Evolutionary conservation across 2,329 filamentous ascomycete species (phyloP), one percentile per base, ranked within the genome.

Genomic region (Pyrenophora tritici-repentis): DNA sequence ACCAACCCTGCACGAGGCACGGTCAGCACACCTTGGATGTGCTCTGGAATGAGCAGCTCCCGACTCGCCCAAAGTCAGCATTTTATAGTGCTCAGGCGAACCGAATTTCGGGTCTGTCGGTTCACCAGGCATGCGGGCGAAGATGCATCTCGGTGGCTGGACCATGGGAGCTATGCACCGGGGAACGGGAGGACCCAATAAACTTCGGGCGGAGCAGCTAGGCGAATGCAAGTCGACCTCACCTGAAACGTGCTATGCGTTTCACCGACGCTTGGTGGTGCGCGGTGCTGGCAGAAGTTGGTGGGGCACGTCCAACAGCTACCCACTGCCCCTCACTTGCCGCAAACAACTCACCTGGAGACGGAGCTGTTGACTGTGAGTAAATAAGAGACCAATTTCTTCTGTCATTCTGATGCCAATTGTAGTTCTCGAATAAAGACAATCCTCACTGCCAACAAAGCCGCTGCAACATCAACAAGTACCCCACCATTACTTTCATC

Each of bases 191-290:
- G 46, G 45, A 33, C 34, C 42, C 45, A 47, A 47, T 47, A 22
- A 48, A 40, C 18, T 29, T 31, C 22, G 12, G 42, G 22, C 31
- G 18, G 44, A 39, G 32, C 17, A 32, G 35, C 13, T 39, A 51
- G 49, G 53, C 45, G 42, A 55, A 46, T 53, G 50, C 51, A 41
- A 39, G 50, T 39, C 18, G 39, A 44, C 55, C 47, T 51, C 43
- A 55, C 42, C 47, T 61, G 58, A 61, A 61, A 61, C 58, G 39
- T 50, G 58, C 45, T 46, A 43, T 45, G 43, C 32, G 53, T 56
- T 53, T 53, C 55, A 53, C 40, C 20, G 41, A 8, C 43, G 51
- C 47, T 32, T 52, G 53, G 35, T 47, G 42, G n/a, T 46, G 52
- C 47, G 16, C 47, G 58, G 59, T 59, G 63, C 45, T 53, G 50